Evolutionary conservation across 2,329 filamentous ascomycete genomes (phyloP), one percentile per base, ranked within the genome.

Genomic region (Mycocentrospora acerina): DNA sequence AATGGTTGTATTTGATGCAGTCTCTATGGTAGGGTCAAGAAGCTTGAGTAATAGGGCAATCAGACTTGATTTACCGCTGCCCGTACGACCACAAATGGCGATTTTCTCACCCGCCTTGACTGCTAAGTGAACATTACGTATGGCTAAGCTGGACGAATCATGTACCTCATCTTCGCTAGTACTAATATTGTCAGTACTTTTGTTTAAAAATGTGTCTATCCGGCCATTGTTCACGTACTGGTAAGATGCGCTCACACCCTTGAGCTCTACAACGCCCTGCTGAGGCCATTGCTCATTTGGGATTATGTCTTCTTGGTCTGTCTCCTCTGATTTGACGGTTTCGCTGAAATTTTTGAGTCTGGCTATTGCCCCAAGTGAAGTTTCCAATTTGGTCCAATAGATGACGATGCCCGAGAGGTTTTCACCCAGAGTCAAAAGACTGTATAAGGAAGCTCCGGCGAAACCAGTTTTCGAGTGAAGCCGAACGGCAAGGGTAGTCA

Each of bases 21-120:
- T 36, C 13, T 17, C 15, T 4, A 33, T 7, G 9, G 15, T 6
- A 24, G 42, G 45, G 13, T 48, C 31, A 5, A 53, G 18, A 19
- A 49, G 41, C 17, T 43, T 44, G 14, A 53, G 41, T 1, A 53
- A 32, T 10, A 47, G 29, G 7, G 29, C 25, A 12, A 52, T 32
- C 18, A 46, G 13, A 13, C 29, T 44, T 3, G 36, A 42, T 37
- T 48, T 46, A 35, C 47, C 44, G 77, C 68, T 15, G 68, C 71
- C 76, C 11, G 71, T 80, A 6, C 76, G 66, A 1, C 78, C 77
- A 36, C 73, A 78, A 3, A 80, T 60, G 3, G 71, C 60, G 14
- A 74, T 49, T 46, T 71, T 70, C 42, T 75, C 60, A 7, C 75
- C 75, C 0, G 72, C 44, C 3, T 55, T 22, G 22, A 79, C 65